phyloP scores from a whole-genome alignment of 1,284 basidiomycete genomes.

The Anthracocystis walkeri region DNA sequence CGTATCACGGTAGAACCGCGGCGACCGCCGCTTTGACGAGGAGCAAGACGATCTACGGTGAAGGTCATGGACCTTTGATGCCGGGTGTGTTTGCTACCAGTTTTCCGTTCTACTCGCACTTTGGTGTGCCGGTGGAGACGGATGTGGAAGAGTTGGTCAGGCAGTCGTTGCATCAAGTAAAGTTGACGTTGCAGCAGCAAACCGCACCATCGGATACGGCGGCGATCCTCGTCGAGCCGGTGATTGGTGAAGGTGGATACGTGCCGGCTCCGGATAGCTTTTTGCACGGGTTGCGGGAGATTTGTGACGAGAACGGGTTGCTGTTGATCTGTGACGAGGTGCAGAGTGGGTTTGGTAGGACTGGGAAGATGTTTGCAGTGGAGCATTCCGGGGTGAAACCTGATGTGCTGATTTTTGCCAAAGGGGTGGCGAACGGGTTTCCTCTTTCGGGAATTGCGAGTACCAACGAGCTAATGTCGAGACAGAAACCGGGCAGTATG shows the following conservation, averaged over 20 bases:
- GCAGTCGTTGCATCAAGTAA: constrained; percentile 82
- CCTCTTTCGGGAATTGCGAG: constrained; percentile 88
- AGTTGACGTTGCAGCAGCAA: constrained; percentile 85
- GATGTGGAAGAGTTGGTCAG: constrained; percentile 77
- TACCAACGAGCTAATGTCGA: constrained; percentile 83
- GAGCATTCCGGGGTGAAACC: constrained; percentile 83
- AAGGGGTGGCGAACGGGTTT: constrained; percentile 94
- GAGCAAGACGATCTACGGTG: constrained; percentile 89
- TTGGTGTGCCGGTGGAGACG: constrained; percentile 77
- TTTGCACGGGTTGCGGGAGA: constrained; percentile 80
- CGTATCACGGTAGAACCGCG: constrained; percentile 69
- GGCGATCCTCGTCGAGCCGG: constrained; percentile 90
- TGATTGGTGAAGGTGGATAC: constrained; percentile 92
- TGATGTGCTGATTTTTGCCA: constrained; percentile 89
- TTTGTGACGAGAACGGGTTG: constrained; percentile 89
- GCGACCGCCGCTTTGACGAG: constrained; percentile 88
- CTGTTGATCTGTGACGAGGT: constrained; percentile 97
- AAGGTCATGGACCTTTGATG: constrained; percentile 84
- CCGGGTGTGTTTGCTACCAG: constrained; percentile 84
- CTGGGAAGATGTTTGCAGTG: constrained; percentile 74
- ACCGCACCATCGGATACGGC: constrained; percentile 86
- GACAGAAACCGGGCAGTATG: constrained; percentile 82
- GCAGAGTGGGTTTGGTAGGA: constrained; percentile 76
- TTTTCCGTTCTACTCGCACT: constrained; percentile 94
- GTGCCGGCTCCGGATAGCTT: constrained; percentile 86